Evolutionary conservation across 257 asterid genomes (phyloP).

Genomic region (Solanum arcanum): DNA sequence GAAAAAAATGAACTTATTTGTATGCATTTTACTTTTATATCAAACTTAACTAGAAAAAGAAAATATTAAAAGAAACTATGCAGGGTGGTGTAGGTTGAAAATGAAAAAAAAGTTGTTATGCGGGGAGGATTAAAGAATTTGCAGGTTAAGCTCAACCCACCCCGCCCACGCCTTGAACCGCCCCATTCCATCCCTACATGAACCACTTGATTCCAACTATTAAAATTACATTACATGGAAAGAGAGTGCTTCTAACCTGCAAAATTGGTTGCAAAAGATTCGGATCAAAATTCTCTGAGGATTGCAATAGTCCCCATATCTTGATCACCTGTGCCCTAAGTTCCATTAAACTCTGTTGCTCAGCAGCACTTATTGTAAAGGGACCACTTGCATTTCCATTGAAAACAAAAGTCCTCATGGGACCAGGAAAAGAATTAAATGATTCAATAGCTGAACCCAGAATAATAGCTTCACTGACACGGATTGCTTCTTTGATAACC

Average conservation of each 20-base stretch:
- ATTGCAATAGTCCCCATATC: slow-evolving; percentile 73
- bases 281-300: slow-evolving; percentile 84
- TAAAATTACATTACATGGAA: neutral
- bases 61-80: neutral
- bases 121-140: neutral
- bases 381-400: slow-evolving; percentile 44
- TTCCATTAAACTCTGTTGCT: slow-evolving; percentile 68
- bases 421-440: slow-evolving; percentile 49
- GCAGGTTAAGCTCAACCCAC: neutral
- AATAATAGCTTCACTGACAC: slow-evolving; percentile 75
- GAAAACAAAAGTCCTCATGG: slow-evolving; percentile 36
- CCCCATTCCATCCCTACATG: neutral
- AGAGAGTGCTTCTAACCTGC: slow-evolving; percentile 43
- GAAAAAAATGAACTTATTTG: neutral
- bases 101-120: neutral
- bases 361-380: slow-evolving; percentile 44
- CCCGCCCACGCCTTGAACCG: neutral
- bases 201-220: neutral
- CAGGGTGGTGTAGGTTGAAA: neutral
- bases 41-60: neutral
- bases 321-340: slow-evolving; percentile 86
- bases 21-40: neutral
- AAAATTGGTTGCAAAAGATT: slow-evolving; percentile 68
- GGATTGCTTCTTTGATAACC: slow-evolving; percentile 82
- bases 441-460: slow-evolving; percentile 69